A percentile compares a stretch with the other conserved stretches of the same genome.
phyloP scores from a whole-genome alignment of 352 stramenopile genomes.

The Globisporangium spinosum region DNA sequence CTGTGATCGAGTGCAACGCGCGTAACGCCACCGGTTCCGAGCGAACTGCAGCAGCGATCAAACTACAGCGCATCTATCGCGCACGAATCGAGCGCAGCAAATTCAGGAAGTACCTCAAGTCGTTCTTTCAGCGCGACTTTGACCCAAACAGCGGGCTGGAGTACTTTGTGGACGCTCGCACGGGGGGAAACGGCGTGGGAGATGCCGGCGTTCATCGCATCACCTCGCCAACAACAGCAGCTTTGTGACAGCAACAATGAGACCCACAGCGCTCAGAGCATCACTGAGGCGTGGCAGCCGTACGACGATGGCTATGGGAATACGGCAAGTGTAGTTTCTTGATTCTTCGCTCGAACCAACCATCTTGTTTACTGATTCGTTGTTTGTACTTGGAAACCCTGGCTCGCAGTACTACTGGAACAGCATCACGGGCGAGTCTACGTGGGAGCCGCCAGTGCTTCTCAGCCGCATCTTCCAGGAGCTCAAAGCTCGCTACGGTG shows the following conservation, averaged over 20 bases:
- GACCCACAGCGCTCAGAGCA: background rate
- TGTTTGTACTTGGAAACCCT: background rate
- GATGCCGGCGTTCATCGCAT: constrained; percentile 25
- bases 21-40: constrained; percentile 63
- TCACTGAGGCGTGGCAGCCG: constrained; percentile 39
- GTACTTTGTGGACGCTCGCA: constrained; percentile 68
- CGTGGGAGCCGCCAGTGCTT: constrained; percentile 55
- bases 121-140: constrained; percentile 50
- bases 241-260: constrained; percentile 11
- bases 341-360: constrained; percentile 1
- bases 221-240: constrained; percentile 7
- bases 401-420: constrained; percentile 67
- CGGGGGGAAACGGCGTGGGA: constrained; percentile 62
- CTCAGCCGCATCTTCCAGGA: constrained; percentile 55
- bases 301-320: constrained; percentile 63
- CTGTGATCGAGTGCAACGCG: constrained; percentile 34
- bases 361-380: background rate
- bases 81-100: constrained; percentile 59
- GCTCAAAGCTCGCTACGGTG: constrained; percentile 44
- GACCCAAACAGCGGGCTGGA: constrained; percentile 36
- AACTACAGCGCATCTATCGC: constrained; percentile 69
- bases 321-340: constrained; percentile 30
- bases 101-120: constrained; percentile 50
- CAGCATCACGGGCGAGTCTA: constrained; percentile 52
- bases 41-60: constrained; percentile 48